Evolutionary conservation across 192 early-diverging fungal genomes (phyloP).

Genomic region (Backusella australiensis): DNA sequence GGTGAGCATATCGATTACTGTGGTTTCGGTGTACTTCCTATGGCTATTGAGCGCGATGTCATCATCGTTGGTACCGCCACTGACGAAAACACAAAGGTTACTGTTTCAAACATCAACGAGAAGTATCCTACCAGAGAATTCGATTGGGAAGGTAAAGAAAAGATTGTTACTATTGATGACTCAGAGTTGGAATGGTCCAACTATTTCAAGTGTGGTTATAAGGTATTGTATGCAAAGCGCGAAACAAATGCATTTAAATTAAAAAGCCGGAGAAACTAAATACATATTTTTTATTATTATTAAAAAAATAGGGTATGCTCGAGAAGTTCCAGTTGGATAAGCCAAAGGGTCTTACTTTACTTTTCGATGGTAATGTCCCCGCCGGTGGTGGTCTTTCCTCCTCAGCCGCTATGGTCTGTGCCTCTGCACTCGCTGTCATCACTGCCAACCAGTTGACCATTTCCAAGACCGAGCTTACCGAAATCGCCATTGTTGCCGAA

Average conservation of each 20-base stretch:
- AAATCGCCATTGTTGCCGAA: constrained; percentile 78
- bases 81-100: constrained; percentile 41
- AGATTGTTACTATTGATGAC: constrained; percentile 69
- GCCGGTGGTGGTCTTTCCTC: constrained; percentile 81
- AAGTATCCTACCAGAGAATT: constrained; percentile 54
- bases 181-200: constrained; percentile 78
- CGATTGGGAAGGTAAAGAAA: constrained; percentile 43
- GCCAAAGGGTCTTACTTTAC: constrained; percentile 59
- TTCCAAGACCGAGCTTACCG: constrained; percentile 53
- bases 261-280: not conserved
- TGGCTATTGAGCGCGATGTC: constrained; percentile 85
- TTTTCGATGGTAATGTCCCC: constrained; percentile 82
- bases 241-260: not conserved
- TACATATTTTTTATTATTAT: not conserved
- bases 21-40: constrained; percentile 93
- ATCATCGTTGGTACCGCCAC: constrained; percentile 50
- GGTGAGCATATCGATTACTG: constrained; percentile 98
- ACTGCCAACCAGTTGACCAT: constrained; percentile 45
- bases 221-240: constrained; percentile 38
- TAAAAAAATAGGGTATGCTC: constrained; percentile 45
- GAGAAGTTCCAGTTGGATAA: constrained; percentile 41
- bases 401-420: constrained; percentile 81
- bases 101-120: constrained; percentile 50
- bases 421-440: constrained; percentile 67
- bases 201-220: constrained; percentile 92